Evolutionary conservation across 108 stramenopile genomes (phyloP).

Genomic region (Discostella pseudostelligera): DNA sequence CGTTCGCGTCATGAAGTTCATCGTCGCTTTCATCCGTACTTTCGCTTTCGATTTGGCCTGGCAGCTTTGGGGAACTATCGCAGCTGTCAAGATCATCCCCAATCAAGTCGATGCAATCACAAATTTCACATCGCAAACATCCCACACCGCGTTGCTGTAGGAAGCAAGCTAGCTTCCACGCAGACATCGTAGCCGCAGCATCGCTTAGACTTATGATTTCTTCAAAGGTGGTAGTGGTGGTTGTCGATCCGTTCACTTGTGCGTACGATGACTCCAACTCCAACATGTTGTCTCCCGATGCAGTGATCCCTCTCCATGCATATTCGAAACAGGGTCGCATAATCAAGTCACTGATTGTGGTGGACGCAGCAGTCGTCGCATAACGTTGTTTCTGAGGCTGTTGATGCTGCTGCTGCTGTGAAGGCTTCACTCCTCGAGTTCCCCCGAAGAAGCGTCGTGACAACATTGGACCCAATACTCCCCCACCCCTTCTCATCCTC

Average conservation of each 20-base stretch:
- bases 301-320: too few species aligned
- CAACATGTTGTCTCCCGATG: neutral
- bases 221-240: slow-evolving; percentile 18
- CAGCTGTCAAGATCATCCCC: slow-evolving; percentile 22
- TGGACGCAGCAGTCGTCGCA: too few species aligned
- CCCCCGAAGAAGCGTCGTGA: neutral
- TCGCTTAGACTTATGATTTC: slow-evolving; percentile 30
- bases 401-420: too few species aligned
- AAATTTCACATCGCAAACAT: slow-evolving; percentile 35
- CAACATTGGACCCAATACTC: slow-evolving; percentile 31
- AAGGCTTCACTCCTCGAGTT: neutral
- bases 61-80: too few species aligned
- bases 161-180: slow-evolving; percentile 40
- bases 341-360: too few species aligned
- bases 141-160: slow-evolving; percentile 31
- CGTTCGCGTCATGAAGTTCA: neutral
- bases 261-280: too few species aligned
- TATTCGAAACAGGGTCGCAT: too few species aligned
- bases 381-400: too few species aligned
- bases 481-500: slow-evolving; percentile 22
- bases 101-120: slow-evolving; percentile 36
- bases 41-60: neutral
- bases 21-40: neutral
- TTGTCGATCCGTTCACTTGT: neutral
- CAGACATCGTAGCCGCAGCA: slow-evolving; percentile 38